Base-by-base conservation (phyloP, 805 yeast species). In the Cyberlindnera suaveolens region DNA sequence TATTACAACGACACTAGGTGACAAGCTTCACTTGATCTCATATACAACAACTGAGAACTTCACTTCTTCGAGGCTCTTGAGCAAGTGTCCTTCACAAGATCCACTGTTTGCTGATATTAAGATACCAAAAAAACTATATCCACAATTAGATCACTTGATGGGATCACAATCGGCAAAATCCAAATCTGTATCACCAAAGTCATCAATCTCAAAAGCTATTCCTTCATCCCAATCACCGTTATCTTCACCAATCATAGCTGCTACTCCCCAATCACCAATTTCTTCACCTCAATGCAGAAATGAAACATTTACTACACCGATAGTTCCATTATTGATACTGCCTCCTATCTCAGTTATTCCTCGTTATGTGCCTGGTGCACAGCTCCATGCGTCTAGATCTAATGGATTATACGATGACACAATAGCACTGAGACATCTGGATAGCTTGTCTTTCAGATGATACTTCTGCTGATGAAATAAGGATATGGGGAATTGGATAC, bases 11-110 rank as follows among this genome's bases (percentile, higher is more conserved):
- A 65, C 69, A 20, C 74, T 69, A 27, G 73, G 74, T 37, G 72
- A 72, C 38, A 78, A 75, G 45, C 58, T 77, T 20, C 89, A 84
- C 51, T 62, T 83, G 42, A 80, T 84, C 19, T 71, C 82, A 26
- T 83, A 83, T 58, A 64, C 67, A 31, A 58, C 65, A 4, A 49
- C 68, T 2, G 44, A 53, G 8, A 53, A 54, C 46, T 56, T 55
- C 31, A 51, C 56, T 19, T 57, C 57, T 34, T 59, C 58, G 19
- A 61, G 60, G 19, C 47, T 58, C 8, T 27, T 39, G 31, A 58
- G 58, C 18, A 52, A 45, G 34, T 63, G 70, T 23, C 83, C 83
- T 0, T 61, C 74, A 10, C 53, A 57, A n/a, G 81, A 78, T 49
- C 63, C 66, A 4, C 42, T 34, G 1, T 46, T 56, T 23, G 36